Conservation (phyloP, 2,329 filamentous ascomycete genomes). For the Stachybotrys chartarum region DNA sequence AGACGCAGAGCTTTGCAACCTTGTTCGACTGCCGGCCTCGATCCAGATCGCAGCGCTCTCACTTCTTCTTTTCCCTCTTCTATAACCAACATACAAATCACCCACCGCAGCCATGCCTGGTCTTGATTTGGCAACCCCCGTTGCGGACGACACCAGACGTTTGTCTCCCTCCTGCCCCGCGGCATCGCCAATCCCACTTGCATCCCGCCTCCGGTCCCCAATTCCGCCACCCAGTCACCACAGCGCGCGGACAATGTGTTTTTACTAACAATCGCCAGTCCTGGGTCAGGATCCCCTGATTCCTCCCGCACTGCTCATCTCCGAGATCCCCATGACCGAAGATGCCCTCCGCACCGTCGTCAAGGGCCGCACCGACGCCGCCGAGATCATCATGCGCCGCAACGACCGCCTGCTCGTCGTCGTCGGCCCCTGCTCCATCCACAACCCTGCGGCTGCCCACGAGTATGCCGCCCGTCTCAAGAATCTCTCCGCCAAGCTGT, state of each 20-base stretch:
- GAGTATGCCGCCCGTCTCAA: conserved; percentile 83
- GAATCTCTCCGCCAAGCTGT: conserved; percentile 69
- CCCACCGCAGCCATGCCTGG: conserved; percentile 21
- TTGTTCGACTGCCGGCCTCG: not conserved
- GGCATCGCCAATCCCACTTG: not conserved
- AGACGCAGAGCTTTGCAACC: too few species aligned
- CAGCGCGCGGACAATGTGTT: conserved; percentile 9
- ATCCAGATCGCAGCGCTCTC: too few species aligned
- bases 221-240: not conserved
- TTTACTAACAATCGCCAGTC: conserved; percentile 45
- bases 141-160: conserved; percentile 31
- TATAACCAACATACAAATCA: not conserved
- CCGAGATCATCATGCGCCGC: conserved; percentile 69
- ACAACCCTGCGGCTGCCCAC: conserved; percentile 81
- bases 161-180: conserved; percentile 10
- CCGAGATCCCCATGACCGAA: conserved; percentile 70
- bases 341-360: conserved; percentile 60
- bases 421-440: conserved; percentile 93
- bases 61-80: not conserved
- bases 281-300: conserved; percentile 91
- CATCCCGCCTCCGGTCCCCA: not conserved
- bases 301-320: conserved; percentile 76
- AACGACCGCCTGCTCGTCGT: conserved; percentile 89
- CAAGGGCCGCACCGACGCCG: conserved; percentile 60
- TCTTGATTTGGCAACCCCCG: conserved; percentile 22